Percentiles rank a stretch among this genome's conserved stretches.
phyloP scores from a whole-genome alignment of 805 yeast species.

The Diddensiella caesifluorescens region DNA sequence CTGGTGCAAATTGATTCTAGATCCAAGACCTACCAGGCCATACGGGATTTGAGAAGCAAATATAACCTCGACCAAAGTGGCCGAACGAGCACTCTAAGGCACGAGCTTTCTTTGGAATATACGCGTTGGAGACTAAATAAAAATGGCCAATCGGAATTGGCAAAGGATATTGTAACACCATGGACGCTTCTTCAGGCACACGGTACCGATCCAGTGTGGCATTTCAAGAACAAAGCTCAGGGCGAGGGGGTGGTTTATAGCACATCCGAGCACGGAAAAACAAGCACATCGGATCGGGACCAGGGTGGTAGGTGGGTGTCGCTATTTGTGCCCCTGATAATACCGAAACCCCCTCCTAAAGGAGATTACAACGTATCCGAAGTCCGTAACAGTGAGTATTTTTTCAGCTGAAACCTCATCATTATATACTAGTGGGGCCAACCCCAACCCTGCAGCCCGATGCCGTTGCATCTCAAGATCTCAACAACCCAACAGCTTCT shows the following conservation, averaged over 20 bases:
- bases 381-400: slow-evolving; percentile 16
- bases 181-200: not conserved
- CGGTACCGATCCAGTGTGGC: not conserved
- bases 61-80: not conserved
- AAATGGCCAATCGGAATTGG: slow-evolving; percentile 1
- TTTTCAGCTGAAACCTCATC: no score
- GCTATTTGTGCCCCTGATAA: slow-evolving; percentile 57
- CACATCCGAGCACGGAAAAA: not conserved
- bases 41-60: slow-evolving; percentile 1
- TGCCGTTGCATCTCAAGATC: no score
- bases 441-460: no score
- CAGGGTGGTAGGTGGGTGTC: not conserved
- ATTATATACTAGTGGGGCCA: no score
- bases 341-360: slow-evolving; percentile 68
- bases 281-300: not conserved
- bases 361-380: slow-evolving; percentile 74
- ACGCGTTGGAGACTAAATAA: not conserved
- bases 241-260: not conserved
- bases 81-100: slow-evolving; percentile 4
- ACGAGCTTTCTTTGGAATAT: slow-evolving; percentile 10
- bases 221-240: not conserved
- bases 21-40: slow-evolving; percentile 3
- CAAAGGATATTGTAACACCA: not conserved
- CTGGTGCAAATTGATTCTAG: slow-evolving; percentile 49
- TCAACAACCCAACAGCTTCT: no score